Conservation (phyloP, 495 filamentous ascomycete species). For the Penicillium cataractarum region DNA sequence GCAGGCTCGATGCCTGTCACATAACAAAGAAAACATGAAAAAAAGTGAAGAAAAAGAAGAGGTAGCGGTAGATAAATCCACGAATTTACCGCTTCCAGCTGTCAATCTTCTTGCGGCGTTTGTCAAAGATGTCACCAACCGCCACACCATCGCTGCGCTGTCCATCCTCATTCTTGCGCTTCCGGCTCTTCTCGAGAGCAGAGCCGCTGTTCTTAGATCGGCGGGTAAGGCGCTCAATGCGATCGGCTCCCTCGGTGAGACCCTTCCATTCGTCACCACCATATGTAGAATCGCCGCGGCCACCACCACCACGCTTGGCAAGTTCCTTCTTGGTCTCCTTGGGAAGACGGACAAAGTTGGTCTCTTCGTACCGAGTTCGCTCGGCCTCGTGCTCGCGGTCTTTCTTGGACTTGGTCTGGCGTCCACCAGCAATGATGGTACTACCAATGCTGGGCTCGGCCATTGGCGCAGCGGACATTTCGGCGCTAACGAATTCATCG, state of each 20-base stretch:
- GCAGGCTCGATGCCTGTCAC: conserved; percentile 6
- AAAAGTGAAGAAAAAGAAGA: neutral
- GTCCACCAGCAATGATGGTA: conserved; percentile 72
- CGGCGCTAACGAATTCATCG: conserved; percentile 82
- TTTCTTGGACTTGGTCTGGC: conserved; percentile 69
- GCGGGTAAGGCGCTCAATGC: conserved; percentile 73
- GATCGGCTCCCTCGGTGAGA: conserved; percentile 76
- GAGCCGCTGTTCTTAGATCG: conserved; percentile 54
- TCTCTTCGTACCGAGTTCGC: conserved; percentile 78
- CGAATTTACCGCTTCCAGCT: conserved; percentile 51
- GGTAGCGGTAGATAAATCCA: neutral
- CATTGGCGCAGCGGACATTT: conserved; percentile 75
- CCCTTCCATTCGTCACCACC: conserved; percentile 86
- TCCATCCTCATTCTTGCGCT: conserved; percentile 66
- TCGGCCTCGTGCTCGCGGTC: conserved; percentile 74
- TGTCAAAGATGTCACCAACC: conserved; percentile 72
- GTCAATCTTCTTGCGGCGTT: conserved; percentile 70
- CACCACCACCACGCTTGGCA: conserved; percentile 51
- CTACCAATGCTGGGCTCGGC: conserved; percentile 84
- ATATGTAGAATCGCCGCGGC: conserved; percentile 57
- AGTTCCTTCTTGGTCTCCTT: conserved; percentile 78
- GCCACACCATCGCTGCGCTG: conserved; percentile 58
- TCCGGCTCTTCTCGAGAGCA: conserved; percentile 77
- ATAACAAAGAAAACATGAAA: neutral
- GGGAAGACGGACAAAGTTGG: conserved; percentile 81